Conservation (phyloP, 176 grass and related monocot genomes). For the Oryza meyeriana region DNA sequence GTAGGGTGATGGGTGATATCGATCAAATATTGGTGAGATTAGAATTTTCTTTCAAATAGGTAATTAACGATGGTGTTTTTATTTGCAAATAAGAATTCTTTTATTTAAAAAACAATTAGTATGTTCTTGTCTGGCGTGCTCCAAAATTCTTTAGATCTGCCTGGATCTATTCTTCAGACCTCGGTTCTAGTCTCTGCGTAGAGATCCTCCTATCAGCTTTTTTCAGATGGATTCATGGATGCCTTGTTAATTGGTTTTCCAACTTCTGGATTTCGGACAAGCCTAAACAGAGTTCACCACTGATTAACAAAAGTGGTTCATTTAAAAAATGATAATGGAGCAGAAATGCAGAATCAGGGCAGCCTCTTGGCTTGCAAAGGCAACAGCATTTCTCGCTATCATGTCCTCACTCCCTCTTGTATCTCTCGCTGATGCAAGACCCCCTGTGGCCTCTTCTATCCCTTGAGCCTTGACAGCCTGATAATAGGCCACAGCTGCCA, state of each 20-base stretch:
- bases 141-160: background rate
- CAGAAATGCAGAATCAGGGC: too few species aligned
- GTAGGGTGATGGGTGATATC: background rate
- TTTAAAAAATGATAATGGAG: background rate
- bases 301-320: background rate
- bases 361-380: too few species aligned
- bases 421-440: too few species aligned
- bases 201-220: background rate
- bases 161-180: background rate
- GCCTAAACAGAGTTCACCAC: background rate
- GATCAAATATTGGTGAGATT: background rate
- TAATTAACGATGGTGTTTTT: background rate
- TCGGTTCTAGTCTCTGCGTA: background rate
- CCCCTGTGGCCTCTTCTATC: too few species aligned
- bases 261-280: background rate
- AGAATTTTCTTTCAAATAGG: background rate
- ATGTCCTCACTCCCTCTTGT: too few species aligned
- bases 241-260: background rate
- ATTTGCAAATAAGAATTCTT: constrained; percentile 4
- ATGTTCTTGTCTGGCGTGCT: background rate
- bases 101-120: background rate
- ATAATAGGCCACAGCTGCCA: too few species aligned
- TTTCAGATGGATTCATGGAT: background rate
- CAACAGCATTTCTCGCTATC: too few species aligned
- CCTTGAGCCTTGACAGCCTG: too few species aligned